Evolutionary conservation across 805 yeast genomes (phyloP).

Genomic region (Lipomyces lipofer): DNA sequence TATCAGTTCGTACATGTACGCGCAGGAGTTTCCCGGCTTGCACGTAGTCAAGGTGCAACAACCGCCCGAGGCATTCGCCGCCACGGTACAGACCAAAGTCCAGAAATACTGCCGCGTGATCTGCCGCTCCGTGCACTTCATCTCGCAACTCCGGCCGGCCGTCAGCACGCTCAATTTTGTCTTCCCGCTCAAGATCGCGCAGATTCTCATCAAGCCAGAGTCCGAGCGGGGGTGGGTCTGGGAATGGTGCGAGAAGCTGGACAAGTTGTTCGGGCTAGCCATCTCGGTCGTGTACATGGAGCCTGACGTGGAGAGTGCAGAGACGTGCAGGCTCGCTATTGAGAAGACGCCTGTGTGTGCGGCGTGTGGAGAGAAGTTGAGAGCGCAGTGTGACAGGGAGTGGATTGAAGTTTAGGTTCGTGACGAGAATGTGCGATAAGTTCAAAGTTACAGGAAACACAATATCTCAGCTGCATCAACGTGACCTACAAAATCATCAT

Average conservation of each 20-base stretch:
- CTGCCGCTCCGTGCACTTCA: slow-evolving; percentile 1
- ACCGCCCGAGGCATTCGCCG: background rate
- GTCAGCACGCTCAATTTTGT: background rate
- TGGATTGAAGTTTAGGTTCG: too few relatives aligned
- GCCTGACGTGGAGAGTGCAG: too few relatives aligned
- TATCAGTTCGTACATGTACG: background rate
- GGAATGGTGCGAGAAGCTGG: background rate
- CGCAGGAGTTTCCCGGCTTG: background rate
- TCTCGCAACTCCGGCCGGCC: background rate
- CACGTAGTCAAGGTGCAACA: background rate
- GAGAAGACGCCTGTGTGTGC: too few relatives aligned
- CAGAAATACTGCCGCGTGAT: background rate
- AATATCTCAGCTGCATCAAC: too few relatives aligned
- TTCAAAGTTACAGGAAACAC: too few relatives aligned
- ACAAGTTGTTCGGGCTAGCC: background rate
- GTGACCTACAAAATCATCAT: too few relatives aligned
- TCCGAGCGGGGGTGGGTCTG: slow-evolving; percentile 3
- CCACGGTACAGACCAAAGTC: background rate
- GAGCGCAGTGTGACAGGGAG: too few relatives aligned
- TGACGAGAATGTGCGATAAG: too few relatives aligned
- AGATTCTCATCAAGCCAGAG: background rate
- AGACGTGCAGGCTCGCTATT: too few relatives aligned
- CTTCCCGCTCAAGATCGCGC: background rate
- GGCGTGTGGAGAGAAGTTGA: too few relatives aligned
- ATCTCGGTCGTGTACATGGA: background rate